Evolutionary conservation across 2,329 filamentous ascomycete species (phyloP).

Genomic region (Ploettnerulaceae sp.): DNA sequence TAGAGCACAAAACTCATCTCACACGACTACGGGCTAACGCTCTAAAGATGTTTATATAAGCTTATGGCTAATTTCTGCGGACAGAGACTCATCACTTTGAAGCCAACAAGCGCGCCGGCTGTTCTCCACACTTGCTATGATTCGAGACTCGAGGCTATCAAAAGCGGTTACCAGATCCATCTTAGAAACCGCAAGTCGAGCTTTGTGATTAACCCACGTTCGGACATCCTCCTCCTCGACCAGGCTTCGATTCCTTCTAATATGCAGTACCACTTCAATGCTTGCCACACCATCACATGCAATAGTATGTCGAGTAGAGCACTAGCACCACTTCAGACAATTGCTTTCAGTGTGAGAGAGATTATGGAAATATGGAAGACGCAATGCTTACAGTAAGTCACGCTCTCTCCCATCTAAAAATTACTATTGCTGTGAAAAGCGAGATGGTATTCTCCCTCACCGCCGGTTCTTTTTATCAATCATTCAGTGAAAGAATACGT

Average conservation of each 20-base stretch:
- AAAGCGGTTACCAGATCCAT: neutral
- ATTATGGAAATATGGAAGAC: slow-evolving; percentile 1
- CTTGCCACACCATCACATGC: slow-evolving; percentile 5
- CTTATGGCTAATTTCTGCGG: no score
- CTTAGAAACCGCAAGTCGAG: neutral
- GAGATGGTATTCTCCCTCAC: no score
- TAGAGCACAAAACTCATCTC: no score
- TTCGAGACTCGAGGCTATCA: slow-evolving; percentile 1
- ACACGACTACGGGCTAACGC: no score
- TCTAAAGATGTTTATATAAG: no score
- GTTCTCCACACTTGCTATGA: slow-evolving; percentile 1
- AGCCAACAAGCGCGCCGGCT: slow-evolving; percentile 2
- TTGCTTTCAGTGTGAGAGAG: slow-evolving; percentile 5
- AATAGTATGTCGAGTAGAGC: neutral
- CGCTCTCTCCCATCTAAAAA: no score
- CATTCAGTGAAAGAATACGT: no score
- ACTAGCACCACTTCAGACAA: neutral
- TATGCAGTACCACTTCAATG: slow-evolving; percentile 1
- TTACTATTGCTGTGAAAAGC: no score
- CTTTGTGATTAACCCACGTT: neutral
- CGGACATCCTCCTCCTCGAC: slow-evolving; percentile 9
- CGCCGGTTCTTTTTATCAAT: no score
- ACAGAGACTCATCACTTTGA: neutral
- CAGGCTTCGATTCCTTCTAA: neutral
- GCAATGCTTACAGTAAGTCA: slow-evolving; percentile 11